phyloP scores from a whole-genome alignment of 2,329 filamentous ascomycete genomes.

The Mariannaea sp. region DNA sequence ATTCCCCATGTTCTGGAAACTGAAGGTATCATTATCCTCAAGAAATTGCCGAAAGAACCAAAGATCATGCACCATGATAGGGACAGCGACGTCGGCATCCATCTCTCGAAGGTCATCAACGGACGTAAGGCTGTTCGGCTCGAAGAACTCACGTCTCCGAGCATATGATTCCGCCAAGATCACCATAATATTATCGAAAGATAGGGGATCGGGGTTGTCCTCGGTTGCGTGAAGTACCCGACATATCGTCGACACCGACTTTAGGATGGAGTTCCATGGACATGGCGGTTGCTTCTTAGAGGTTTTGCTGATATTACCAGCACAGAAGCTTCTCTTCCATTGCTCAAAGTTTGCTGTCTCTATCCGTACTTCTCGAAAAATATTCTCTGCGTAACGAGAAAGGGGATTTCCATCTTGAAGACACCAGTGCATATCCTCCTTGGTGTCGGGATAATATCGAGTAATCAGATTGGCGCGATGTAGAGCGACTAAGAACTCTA shows the following conservation, averaged over 20 bases:
- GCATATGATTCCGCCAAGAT: constrained; percentile 1
- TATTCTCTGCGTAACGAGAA: neutral
- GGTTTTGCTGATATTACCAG: neutral
- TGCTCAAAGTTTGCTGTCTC: neutral
- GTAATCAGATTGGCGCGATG: neutral
- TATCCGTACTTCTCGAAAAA: neutral
- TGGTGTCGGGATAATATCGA: neutral
- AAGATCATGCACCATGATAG: neutral
- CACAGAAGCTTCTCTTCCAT: constrained; percentile 2
- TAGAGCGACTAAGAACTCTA: neutral
- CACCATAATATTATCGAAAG: constrained; percentile 10
- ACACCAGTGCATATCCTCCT: neutral
- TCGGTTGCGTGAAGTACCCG: neutral
- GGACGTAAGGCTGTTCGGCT: neutral
- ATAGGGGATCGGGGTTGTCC: neutral
- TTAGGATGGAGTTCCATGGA: constrained; percentile 8
- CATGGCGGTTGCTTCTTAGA: neutral
- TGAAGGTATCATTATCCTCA: neutral
- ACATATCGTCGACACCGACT: neutral
- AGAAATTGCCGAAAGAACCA: neutral
- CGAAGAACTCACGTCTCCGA: neutral
- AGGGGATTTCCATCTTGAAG: neutral
- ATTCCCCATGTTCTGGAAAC: too few species aligned
- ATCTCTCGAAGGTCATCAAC: neutral
- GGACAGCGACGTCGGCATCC: neutral